Base-by-base conservation (phyloP, 2,329 filamentous ascomycete species). In the Aspergillus sp. region DNA sequence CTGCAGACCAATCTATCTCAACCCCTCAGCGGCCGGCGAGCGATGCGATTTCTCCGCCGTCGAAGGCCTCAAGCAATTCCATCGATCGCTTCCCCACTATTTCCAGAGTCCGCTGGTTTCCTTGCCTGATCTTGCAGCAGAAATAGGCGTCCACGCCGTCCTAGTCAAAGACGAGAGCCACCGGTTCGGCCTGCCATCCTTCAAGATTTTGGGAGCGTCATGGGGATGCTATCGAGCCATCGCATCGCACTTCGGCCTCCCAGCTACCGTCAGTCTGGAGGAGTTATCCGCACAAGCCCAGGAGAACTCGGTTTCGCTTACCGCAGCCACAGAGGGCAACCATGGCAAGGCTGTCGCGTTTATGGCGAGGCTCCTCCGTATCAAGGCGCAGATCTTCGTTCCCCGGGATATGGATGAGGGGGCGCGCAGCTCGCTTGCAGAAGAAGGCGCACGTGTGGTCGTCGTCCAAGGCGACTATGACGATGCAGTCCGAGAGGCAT, bases 181-280 rank as follows among this genome's bases (percentile, higher is more conserved):
- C 33, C 71, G 82, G 4, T 74, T 85, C 24, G 77, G 78, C 0
- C 65, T 88, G 2, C 80, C 80, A 0, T 72, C 82, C 0, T 89
- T 88, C 66, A 91, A 91, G 56, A 82, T 88, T 27, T 69, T 88
- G 0, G 84, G 83, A 13, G 82, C 83, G 1, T 82, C 79, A 1
- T 89, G 81, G 81, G 81, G 74, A 0, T 68, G 73, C 3, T 79
- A 75, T 44, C 69, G 72, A 5, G 73, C 78, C 10, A 48, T 84
- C 5, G 51, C 61, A 0, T 48, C 58, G 1, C 53, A 59, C 5
- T 54, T 77, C 0, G 53, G 50, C 2, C 54, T 76, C 1, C 53
- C 66, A 0, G 41, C 62, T 0, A 60, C 62, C 1, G 51, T 66
- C 0, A 50, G 58, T 3, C 47, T 79, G 0, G 57, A 65, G 0